Evolutionary conservation across 1,284 basidiomycete genomes (phyloP).

Genomic region (Takashimella tepidaria): DNA sequence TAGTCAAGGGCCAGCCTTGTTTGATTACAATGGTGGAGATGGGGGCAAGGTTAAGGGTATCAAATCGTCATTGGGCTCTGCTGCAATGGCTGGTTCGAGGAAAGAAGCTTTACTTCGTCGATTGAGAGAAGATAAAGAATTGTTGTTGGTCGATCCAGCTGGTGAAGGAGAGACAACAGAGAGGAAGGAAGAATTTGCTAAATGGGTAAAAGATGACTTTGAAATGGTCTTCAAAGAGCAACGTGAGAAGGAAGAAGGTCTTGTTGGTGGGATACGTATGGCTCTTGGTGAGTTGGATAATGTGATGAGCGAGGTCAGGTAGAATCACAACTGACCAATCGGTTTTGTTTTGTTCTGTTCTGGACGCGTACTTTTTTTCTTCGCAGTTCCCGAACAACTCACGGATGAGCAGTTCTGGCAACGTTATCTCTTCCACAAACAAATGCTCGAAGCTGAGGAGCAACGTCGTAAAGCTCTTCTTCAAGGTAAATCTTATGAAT

Average conservation of each 20-base stretch:
- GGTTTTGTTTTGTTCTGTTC: not conserved
- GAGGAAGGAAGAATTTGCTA: conserved; percentile 56
- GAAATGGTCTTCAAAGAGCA: conserved; percentile 42
- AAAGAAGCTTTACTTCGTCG: conserved; percentile 71
- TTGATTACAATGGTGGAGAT: conserved; percentile 42
- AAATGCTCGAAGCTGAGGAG: conserved; percentile 79
- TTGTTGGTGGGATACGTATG: conserved; percentile 58
- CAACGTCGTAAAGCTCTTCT: conserved; percentile 73
- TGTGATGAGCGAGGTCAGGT: conserved; percentile 48
- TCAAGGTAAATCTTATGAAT: conserved; percentile 57
- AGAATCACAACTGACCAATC: not conserved
- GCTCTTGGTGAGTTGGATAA: conserved; percentile 57
- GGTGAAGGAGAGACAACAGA: conserved; percentile 52
- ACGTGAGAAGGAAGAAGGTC: conserved; percentile 43
- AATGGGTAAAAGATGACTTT: conserved; percentile 60
- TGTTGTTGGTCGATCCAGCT: conserved; percentile 71
- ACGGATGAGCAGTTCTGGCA: conserved; percentile 75
- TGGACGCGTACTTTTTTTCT: not conserved
- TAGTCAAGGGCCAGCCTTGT: not conserved
- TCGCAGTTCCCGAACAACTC: conserved; percentile 65
- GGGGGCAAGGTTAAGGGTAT: conserved; percentile 10
- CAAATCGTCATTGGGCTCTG: conserved; percentile 4
- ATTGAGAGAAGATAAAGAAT: conserved; percentile 67
- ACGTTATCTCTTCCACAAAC: conserved; percentile 82
- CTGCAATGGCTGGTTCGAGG: conserved; percentile 48